These are phyloP conservation scores for Tuber indicum DNA, from an alignment of 495 filamentous ascomycete genomes.

Conservation along the genomic window DNA sequence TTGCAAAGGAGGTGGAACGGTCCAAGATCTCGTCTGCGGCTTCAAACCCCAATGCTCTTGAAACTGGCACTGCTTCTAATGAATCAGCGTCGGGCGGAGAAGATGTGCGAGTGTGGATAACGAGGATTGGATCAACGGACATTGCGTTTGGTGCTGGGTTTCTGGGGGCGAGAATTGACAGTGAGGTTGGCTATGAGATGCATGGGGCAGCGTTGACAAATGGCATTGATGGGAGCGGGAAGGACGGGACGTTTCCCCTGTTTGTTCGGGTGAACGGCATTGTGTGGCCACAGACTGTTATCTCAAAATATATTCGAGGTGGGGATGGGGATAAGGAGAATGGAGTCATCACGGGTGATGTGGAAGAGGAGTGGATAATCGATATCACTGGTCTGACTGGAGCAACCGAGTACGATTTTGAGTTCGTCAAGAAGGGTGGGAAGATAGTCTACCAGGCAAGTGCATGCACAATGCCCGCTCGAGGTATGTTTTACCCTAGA, in stretches of 20 bases:
- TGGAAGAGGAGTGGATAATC: slow-evolving; percentile 40
- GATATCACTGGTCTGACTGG: slow-evolving; percentile 41
- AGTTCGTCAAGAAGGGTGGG: slow-evolving; percentile 39
- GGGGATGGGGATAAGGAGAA: slow-evolving; percentile 25
- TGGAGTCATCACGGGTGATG: slow-evolving; percentile 30
- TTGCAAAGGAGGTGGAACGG: slow-evolving; percentile 42
- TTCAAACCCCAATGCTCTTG: slow-evolving; percentile 25
- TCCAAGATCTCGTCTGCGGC: slow-evolving; percentile 40
- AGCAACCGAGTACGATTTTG: slow-evolving; percentile 42
- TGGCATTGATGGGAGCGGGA: slow-evolving; percentile 29
- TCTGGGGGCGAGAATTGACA: slow-evolving; percentile 26
- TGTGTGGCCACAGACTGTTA: slow-evolving; percentile 40
- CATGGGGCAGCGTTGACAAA: slow-evolving; percentile 24
- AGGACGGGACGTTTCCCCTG: slow-evolving; percentile 33
- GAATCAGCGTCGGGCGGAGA: slow-evolving; percentile 29
- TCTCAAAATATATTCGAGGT: slow-evolving; percentile 19
- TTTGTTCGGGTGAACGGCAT: slow-evolving; percentile 42
- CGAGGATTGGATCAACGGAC: slow-evolving; percentile 40
- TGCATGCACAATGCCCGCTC: slow-evolving; percentile 41
- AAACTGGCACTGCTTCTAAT: slow-evolving; percentile 23
- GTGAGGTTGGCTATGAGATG: slow-evolving; percentile 26
- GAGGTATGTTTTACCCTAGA: slow-evolving; percentile 33
- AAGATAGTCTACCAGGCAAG: slow-evolving; percentile 37
- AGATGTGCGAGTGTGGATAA: slow-evolving; percentile 41
- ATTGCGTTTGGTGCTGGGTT: slow-evolving; percentile 36